Conservation (phyloP, 495 filamentous ascomycete genomes). For the Aspergillus mulundensis region DNA sequence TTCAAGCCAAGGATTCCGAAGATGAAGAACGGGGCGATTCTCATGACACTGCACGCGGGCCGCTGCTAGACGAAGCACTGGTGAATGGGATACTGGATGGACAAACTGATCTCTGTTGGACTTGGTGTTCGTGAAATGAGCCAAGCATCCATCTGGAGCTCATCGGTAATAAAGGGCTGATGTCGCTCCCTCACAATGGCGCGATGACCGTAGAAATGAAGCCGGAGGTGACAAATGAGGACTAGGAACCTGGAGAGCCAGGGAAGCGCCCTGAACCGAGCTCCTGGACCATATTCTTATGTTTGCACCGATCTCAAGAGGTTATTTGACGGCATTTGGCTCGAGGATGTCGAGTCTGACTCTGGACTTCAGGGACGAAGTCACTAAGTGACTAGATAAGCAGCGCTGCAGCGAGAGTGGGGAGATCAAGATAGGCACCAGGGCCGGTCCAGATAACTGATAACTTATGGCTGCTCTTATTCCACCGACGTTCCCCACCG, state of each 20-base stretch:
- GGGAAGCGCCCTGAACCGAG: slow-evolving; percentile 27
- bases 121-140: slow-evolving; percentile 57
- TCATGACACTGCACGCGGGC: slow-evolving; percentile 58
- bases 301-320: no score
- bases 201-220: slow-evolving; percentile 50
- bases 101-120: slow-evolving; percentile 48
- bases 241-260: slow-evolving; percentile 52
- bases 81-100: slow-evolving; percentile 44
- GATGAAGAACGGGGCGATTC: slow-evolving; percentile 57
- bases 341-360: no score
- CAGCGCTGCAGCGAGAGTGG: not conserved
- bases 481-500: no score
- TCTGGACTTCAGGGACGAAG: not conserved
- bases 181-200: slow-evolving; percentile 55
- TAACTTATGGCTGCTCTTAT: no score
- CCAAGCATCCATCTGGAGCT: slow-evolving; percentile 48
- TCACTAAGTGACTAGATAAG: not conserved
- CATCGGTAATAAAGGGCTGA: slow-evolving; percentile 27
- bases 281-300: no score
- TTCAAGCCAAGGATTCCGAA: slow-evolving; percentile 47
- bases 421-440: not conserved
- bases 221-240: slow-evolving; percentile 48
- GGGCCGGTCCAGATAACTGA: not conserved
- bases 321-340: no score
- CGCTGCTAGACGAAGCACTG: slow-evolving; percentile 56